Evolutionary conservation across 768 basidiomycete species (phyloP).

Genomic region (Royoungia palumana): DNA sequence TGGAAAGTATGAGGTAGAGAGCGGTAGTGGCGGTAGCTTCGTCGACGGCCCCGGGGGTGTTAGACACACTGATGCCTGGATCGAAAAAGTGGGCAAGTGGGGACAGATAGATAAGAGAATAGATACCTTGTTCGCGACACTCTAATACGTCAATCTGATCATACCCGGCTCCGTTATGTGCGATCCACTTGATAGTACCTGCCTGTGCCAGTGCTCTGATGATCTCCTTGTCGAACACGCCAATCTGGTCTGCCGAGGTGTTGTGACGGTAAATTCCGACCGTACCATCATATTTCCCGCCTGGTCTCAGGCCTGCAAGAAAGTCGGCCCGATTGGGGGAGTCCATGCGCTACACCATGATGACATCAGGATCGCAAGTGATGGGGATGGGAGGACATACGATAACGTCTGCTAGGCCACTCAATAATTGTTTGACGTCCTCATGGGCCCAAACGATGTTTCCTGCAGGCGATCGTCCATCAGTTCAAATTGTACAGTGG

Average conservation of each 20-base stretch:
- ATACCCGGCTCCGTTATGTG: conserved; percentile 91
- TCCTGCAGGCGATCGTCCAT: conserved; percentile 36
- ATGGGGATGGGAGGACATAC: conserved; percentile 44
- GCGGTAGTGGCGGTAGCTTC: conserved; percentile 90
- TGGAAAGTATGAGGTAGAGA: conserved; percentile 76
- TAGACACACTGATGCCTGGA: conserved; percentile 66
- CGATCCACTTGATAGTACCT: conserved; percentile 74
- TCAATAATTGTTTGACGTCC: conserved; percentile 63
- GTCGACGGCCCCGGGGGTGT: conserved; percentile 88
- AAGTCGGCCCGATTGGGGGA: conserved; percentile 67
- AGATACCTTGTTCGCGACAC: conserved; percentile 62
- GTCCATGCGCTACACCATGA: conserved; percentile 44
- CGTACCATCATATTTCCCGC: conserved; percentile 69
- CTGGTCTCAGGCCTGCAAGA: conserved; percentile 55
- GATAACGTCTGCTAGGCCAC: conserved; percentile 67
- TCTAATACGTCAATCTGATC: conserved; percentile 80
- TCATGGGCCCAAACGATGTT: conserved; percentile 79
- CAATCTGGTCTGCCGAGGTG: conserved; percentile 59
- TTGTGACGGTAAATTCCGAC: conserved; percentile 82
- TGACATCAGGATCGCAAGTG: not conserved
- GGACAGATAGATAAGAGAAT: too few relatives aligned
- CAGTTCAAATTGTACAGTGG: not conserved
- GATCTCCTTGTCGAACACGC: conserved; percentile 77
- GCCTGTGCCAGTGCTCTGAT: conserved; percentile 57
- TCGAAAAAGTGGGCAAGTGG: not conserved